Evolutionary conservation across 2,329 filamentous ascomycete species (phyloP).

Genomic region (Amauroascus niger): DNA sequence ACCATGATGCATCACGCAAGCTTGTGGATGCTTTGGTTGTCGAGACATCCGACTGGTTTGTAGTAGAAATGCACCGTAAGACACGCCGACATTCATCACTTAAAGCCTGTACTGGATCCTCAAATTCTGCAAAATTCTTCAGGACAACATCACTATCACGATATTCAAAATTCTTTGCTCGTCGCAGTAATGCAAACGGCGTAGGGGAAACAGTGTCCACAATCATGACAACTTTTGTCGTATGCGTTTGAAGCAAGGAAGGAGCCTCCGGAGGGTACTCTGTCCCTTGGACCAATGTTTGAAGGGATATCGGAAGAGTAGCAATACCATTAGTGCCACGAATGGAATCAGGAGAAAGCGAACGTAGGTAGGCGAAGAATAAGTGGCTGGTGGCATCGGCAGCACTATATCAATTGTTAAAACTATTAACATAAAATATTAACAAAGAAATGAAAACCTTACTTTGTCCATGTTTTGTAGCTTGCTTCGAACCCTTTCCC

Average conservation of each 20-base stretch:
- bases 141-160: conserved; percentile 78
- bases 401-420: conserved; percentile 47
- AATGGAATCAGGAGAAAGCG: conserved; percentile 65
- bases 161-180: conserved; percentile 92
- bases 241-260: conserved; percentile 64
- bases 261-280: conserved; percentile 84
- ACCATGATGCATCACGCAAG: conserved; percentile 83
- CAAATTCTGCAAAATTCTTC: conserved; percentile 74
- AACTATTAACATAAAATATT: conserved; percentile 11
- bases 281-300: conserved; percentile 81
- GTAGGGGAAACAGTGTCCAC: conserved; percentile 91
- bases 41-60: conserved; percentile 73
- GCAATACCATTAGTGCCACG: conserved; percentile 68
- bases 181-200: conserved; percentile 78
- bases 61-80: conserved; percentile 73
- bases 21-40: conserved; percentile 62
- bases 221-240: conserved; percentile 90
- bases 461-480: conserved; percentile 80
- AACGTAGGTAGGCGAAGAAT: conserved; percentile 94
- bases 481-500: conserved; percentile 90
- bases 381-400: conserved; percentile 93
- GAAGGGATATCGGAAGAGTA: conserved; percentile 76
- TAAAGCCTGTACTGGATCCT: conserved; percentile 77
- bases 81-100: conserved; percentile 93
- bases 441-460: conserved; percentile 31